Percentiles rank a stretch among this genome's conserved stretches.
phyloP scores from a whole-genome alignment of 345 rosid species.

The Ceriops tagal region DNA sequence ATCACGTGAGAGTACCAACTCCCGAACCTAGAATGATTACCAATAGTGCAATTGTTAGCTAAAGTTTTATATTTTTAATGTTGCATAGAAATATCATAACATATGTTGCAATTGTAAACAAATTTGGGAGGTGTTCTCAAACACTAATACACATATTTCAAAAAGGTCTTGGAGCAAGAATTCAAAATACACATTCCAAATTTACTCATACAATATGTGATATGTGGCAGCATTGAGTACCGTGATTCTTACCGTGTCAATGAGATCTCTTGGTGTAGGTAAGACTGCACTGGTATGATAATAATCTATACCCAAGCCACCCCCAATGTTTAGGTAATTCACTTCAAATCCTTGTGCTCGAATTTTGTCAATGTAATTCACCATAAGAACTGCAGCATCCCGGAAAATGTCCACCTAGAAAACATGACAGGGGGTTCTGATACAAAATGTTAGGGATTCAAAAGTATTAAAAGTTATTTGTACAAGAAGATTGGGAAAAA shows the following conservation, averaged over 20 bases:
- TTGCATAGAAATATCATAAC: no score
- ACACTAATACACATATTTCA: no score
- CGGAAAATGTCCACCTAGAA: conserved; percentile 90
- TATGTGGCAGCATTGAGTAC: conserved; percentile 13
- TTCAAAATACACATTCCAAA: not conserved
- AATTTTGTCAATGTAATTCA: conserved; percentile 78
- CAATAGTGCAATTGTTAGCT: not conserved
- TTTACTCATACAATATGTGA: not conserved
- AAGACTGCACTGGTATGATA: conserved; percentile 78
- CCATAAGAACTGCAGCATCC: conserved; percentile 93
- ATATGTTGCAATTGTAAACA: no score
- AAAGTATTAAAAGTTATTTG: no score
- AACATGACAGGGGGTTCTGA: conserved; percentile 3
- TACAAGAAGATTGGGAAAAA: no score
- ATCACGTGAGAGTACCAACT: conserved; percentile 72
- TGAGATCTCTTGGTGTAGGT: conserved; percentile 92
- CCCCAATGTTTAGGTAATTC: conserved; percentile 87
- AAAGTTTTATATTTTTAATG: no score
- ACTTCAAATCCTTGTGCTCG: conserved; percentile 89
- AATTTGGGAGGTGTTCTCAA: no score
- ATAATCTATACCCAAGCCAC: conserved; percentile 96
- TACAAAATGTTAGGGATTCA: not conserved
- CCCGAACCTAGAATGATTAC: conserved; percentile 59
- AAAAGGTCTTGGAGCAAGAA: not conserved
- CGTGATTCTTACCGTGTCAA: conserved; percentile 63